Percentiles rank a stretch among this genome's conserved stretches.
Conservation (phyloP, 176 grass and related monocot species). For the Lolium rigidum region DNA sequence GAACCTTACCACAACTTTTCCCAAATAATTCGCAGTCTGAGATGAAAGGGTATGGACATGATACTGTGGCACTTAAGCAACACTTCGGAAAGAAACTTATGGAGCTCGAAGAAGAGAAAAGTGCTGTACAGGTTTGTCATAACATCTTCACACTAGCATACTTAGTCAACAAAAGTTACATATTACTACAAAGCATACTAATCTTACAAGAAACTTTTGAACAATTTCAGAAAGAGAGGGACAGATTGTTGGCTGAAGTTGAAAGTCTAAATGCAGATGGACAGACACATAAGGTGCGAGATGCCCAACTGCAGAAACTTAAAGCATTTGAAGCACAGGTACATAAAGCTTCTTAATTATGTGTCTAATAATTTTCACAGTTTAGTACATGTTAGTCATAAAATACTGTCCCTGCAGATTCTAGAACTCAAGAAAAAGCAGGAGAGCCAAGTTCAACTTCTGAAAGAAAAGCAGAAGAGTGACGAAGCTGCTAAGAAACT, state of each 20-base stretch:
- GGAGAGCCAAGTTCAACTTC: conserved; percentile 93
- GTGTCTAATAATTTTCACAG: conserved; percentile 17
- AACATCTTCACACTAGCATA: conserved; percentile 33
- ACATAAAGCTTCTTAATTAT: conserved; percentile 23
- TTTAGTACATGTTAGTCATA: conserved; percentile 32
- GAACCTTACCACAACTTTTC: conserved; percentile 27
- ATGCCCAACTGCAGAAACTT: conserved; percentile 89
- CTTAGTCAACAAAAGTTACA: conserved; percentile 1
- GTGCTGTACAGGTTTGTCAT: conserved; percentile 75
- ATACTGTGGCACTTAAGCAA: conserved; percentile 90
- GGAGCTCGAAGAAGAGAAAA: conserved; percentile 98
- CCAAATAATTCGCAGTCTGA: conserved; percentile 70
- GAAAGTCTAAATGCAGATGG: conserved; percentile 94
- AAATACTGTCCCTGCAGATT: conserved; percentile 61
- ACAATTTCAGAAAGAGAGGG: conserved; percentile 94
- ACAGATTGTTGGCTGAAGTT: conserved; percentile 90
- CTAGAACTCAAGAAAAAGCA: conserved; percentile 97
- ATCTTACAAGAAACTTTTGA: conserved; percentile 42
- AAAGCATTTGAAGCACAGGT: conserved; percentile 98
- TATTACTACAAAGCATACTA: conserved; percentile 33
- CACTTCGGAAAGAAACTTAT: conserved; percentile 96
- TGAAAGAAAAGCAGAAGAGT: conserved; percentile 98
- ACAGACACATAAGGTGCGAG: conserved; percentile 82
- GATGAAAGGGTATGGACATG: conserved; percentile 96
- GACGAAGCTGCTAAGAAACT: conserved; percentile 98